These are phyloP conservation scores for Thymus quinquecostatus DNA, from an alignment of 257 asterid genomes.

Conservation along the genomic window DNA sequence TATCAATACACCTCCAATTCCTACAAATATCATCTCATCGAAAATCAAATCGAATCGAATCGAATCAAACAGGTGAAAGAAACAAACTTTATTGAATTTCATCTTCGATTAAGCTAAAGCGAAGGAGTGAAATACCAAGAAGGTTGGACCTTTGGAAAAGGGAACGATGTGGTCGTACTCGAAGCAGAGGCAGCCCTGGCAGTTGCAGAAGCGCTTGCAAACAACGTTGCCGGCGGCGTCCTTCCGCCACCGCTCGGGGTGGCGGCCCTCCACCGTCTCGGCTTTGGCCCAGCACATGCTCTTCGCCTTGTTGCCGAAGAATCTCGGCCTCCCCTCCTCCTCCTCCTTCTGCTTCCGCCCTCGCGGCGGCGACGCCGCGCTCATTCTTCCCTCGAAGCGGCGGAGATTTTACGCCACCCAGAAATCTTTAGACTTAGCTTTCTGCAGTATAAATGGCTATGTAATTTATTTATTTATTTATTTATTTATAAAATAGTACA, in stretches of 20 bases:
- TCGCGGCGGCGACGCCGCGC: constrained; percentile 45
- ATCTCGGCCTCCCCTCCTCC: constrained; percentile 59
- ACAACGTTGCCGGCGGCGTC: constrained; percentile 93
- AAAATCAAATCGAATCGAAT: too few relatives aligned
- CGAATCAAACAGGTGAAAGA: constrained; percentile 8
- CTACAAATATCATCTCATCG: too few relatives aligned
- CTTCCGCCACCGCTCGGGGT: constrained; percentile 98
- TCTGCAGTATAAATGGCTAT: too few relatives aligned
- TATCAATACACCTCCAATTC: background rate
- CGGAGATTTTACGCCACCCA: too few relatives aligned
- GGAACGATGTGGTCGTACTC: constrained; percentile 92
- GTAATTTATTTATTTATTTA: too few relatives aligned
- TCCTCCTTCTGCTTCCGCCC: constrained; percentile 43
- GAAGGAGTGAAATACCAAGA: background rate
- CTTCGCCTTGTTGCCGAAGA: constrained; percentile 73
- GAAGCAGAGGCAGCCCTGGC: constrained; percentile 94
- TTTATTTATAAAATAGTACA: too few relatives aligned
- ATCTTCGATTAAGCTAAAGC: background rate
- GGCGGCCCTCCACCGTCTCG: constrained; percentile 82
- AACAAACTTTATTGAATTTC: background rate
- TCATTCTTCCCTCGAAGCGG: constrained; percentile 28
- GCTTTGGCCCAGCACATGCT: constrained; percentile 79
- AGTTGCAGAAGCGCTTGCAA: constrained; percentile 89
- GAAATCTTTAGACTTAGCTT: too few relatives aligned
- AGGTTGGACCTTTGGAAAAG: constrained; percentile 71